A percentile compares a stretch with the other conserved stretches of the same genome.
phyloP scores from a whole-genome alignment of 2,329 filamentous ascomycete species.

The Neonectria magnoliae region DNA sequence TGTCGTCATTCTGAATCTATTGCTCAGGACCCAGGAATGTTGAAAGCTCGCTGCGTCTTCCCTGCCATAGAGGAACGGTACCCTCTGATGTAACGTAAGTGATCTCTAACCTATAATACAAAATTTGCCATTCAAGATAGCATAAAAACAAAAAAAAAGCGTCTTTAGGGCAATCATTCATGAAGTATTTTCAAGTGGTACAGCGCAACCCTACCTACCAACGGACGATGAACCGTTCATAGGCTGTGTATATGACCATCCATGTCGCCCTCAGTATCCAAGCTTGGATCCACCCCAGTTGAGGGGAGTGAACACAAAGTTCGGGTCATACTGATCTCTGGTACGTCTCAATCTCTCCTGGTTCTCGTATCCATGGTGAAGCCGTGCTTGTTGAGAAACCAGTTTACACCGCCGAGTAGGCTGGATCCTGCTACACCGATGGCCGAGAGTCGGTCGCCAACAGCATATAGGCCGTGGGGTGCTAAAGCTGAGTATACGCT shows the following conservation, averaged over 20 bases:
- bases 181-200: no score
- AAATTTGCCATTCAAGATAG: neutral
- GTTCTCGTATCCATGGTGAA: constrained; percentile 39
- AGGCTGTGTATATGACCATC: neutral
- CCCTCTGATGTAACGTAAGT: neutral
- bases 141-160: neutral
- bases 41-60: no score
- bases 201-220: no score
- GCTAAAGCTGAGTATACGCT: constrained; percentile 41
- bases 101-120: neutral
- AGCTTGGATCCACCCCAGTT: constrained; percentile 51
- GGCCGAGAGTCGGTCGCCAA: constrained; percentile 43
- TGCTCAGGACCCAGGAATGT: no score
- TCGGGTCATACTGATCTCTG: constrained; percentile 46
- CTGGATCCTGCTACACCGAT: constrained; percentile 45
- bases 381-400: constrained; percentile 37
- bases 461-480: constrained; percentile 33
- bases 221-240: no score
- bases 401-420: constrained; percentile 44
- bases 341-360: constrained; percentile 46
- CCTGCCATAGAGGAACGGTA: neutral
- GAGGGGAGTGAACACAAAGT: constrained; percentile 43
- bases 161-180: no score
- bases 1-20: no score
- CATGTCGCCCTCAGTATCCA: neutral